Percentiles rank a stretch among this genome's conserved stretches.
Conservation (phyloP, 495 filamentous ascomycete genomes). For the Neurospora sp. region DNA sequence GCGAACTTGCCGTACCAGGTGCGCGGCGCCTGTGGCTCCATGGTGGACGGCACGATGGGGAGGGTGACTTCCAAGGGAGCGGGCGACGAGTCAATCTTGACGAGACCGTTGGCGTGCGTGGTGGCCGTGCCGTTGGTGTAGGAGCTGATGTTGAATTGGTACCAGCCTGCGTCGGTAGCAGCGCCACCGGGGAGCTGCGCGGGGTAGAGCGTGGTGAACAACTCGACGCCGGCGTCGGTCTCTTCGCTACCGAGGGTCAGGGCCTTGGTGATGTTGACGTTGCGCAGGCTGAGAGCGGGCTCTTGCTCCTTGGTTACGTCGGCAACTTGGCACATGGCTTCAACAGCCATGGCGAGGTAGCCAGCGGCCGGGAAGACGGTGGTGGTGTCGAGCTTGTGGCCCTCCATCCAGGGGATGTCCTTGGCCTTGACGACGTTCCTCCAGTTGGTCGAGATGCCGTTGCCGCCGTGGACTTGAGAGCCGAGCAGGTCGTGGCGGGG, state of each 20-base stretch:
- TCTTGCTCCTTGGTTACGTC: conserved; percentile 1
- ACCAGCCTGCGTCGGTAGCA: conserved; percentile 13
- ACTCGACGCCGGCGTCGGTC: conserved; percentile 22
- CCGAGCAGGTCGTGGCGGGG: conserved; percentile 39
- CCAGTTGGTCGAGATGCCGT: conserved; percentile 34
- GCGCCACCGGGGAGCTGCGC: conserved; percentile 5
- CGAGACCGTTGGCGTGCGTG: conserved; percentile 21
- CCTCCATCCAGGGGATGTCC: conserved; percentile 39
- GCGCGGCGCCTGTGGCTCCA: conserved; percentile 17
- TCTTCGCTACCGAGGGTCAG: conserved; percentile 21
- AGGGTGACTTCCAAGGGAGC: not conserved
- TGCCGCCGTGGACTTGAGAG: conserved; percentile 19
- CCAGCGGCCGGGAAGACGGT: conserved; percentile 47
- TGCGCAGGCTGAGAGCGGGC: conserved; percentile 7
- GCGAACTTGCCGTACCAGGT: conserved; percentile 16
- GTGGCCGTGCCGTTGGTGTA: conserved; percentile 19
- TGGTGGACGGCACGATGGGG: conserved; percentile 3
- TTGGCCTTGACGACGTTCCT: conserved; percentile 29
- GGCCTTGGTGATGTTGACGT: conserved; percentile 24
- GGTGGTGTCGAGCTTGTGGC: conserved; percentile 30
- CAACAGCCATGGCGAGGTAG: conserved; percentile 44
- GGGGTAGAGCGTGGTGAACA: not conserved
- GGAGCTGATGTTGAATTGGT: conserved; percentile 18
- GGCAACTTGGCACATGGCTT: conserved; percentile 27
- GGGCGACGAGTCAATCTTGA: conserved; percentile 14